These are phyloP conservation scores for Leptodermis oblonga DNA, from an alignment of 257 asterid genomes.

Conservation along the genomic window DNA sequence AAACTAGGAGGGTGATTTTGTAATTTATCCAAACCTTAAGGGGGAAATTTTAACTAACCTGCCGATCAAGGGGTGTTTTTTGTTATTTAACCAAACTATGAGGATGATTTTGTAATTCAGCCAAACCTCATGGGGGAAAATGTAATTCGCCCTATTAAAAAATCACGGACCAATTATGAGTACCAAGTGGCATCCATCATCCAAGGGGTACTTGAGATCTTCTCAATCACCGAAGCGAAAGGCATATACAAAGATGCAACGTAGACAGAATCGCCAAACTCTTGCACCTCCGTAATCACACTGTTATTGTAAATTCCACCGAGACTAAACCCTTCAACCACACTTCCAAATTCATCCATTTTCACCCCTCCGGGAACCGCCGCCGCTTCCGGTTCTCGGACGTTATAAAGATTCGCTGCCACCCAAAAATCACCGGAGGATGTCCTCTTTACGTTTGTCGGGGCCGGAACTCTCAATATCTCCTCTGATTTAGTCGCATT, in stretches of 20 bases:
- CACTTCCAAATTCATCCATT: slow-evolving; percentile 5
- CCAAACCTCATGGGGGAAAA: too few relatives aligned
- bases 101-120: too few relatives aligned
- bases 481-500: not conserved
- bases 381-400: not conserved
- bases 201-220: too few relatives aligned
- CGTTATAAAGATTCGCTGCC: not conserved
- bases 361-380: not conserved
- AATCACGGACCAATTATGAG: too few relatives aligned
- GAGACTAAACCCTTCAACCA: not conserved
- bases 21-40: too few relatives aligned
- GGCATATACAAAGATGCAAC: not conserved
- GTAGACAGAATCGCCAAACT: slow-evolving; percentile 3
- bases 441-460: slow-evolving; percentile 4
- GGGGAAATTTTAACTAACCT: too few relatives aligned
- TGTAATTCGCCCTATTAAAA: too few relatives aligned
- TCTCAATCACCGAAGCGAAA: not conserved
- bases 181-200: too few relatives aligned
- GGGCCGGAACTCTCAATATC: not conserved
- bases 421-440: not conserved
- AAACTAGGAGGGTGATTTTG: too few relatives aligned
- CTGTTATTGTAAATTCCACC: not conserved
- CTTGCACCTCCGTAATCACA: slow-evolving; percentile 6
- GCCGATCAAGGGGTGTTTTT: too few relatives aligned
- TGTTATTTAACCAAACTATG: too few relatives aligned